These are phyloP conservation scores for Globisporangium acanthophoron DNA, from an alignment of 352 stramenopile genomes.

Conservation along the genomic window DNA sequence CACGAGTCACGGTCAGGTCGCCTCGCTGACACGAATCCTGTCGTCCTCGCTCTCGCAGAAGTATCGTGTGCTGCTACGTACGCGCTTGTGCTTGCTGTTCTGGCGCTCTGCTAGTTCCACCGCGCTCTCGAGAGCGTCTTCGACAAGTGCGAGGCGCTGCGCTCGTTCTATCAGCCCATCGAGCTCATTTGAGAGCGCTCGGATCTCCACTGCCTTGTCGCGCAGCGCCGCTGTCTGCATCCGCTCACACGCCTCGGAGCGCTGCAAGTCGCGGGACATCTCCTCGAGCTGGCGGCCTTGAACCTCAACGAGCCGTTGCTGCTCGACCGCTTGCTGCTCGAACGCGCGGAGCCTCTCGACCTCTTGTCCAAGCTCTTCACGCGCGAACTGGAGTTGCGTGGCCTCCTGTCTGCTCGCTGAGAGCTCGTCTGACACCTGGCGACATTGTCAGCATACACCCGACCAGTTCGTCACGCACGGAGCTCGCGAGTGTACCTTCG, in stretches of 20 bases:
- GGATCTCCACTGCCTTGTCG: neutral
- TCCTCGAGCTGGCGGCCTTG: neutral
- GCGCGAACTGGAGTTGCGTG: neutral
- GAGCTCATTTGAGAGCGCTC: slow-evolving; percentile 5
- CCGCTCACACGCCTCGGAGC: neutral
- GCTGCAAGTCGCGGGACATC: neutral
- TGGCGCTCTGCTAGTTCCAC: slow-evolving; percentile 28
- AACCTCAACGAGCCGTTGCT: neutral
- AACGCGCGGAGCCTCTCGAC: slow-evolving; percentile 2
- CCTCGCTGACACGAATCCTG: too few species aligned
- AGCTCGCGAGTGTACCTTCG: neutral
- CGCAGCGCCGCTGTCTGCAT: neutral
- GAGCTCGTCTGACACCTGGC: neutral
- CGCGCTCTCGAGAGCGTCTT: slow-evolving; percentile 19
- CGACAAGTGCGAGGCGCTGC: slow-evolving; percentile 14
- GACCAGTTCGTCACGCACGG: neutral
- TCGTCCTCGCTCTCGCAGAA: too few species aligned
- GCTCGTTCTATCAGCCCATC: slow-evolving; percentile 13
- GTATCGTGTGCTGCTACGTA: slow-evolving; percentile 6
- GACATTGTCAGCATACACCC: neutral
- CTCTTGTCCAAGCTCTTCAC: neutral
- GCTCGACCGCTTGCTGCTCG: slow-evolving; percentile 2
- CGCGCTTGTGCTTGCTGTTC: slow-evolving; percentile 28
- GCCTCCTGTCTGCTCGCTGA: slow-evolving; percentile 4
- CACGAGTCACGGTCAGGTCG: neutral